Evolutionary conservation across 2,329 filamentous ascomycete genomes (phyloP), one percentile per base, ranked within the genome.

Genomic region (Fusarium pininemorale): DNA sequence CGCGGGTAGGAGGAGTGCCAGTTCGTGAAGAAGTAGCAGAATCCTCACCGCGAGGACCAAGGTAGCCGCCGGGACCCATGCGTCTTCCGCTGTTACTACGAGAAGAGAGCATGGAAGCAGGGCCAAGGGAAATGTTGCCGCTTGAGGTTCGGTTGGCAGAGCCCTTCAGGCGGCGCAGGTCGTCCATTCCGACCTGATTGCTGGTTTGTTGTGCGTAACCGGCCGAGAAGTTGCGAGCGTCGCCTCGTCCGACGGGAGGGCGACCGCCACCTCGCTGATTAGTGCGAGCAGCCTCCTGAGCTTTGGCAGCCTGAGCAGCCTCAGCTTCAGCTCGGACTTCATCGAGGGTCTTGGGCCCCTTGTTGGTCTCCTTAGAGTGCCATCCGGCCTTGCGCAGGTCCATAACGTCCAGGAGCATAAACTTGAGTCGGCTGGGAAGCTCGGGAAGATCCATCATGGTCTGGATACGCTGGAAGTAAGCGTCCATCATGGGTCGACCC

Each of bases 341-440:
- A 8, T 95, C 91, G 60, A 99, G 93, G 14, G 96, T 99, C 91
- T 98, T 98, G 67, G 96, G 96, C 42, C 96, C 96, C 87, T 98
- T 98, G 85, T 95, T 93, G 61, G 87, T 85, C 81, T 97, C 94
- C 88, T 98, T 98, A 65, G 94, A 95, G 70, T 89, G 84, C 96
- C 96, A 99, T 81, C 89, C 87, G 59, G 87, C 86, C 80, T 84
- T 90, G 76, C 96, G 92, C 74, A 99, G 87, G 82, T 99, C 96
- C 65, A 97, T 82, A 63, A 98, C 90, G 81, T 99, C 96, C 91
- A 98, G 91, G 70, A 99, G 89, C 96, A 99, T 98, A 85, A 98
- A 99, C 81, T 90, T 91, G 77, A 98, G 88, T 87, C 96, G 92
- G 84, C 95, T 98, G 57, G 92, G 92, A 30, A 99, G 88, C 38